Percentiles rank a stretch among this genome's conserved stretches.
Conservation (phyloP, 2,329 filamentous ascomycete genomes). For the Fusarium abutilonis region DNA sequence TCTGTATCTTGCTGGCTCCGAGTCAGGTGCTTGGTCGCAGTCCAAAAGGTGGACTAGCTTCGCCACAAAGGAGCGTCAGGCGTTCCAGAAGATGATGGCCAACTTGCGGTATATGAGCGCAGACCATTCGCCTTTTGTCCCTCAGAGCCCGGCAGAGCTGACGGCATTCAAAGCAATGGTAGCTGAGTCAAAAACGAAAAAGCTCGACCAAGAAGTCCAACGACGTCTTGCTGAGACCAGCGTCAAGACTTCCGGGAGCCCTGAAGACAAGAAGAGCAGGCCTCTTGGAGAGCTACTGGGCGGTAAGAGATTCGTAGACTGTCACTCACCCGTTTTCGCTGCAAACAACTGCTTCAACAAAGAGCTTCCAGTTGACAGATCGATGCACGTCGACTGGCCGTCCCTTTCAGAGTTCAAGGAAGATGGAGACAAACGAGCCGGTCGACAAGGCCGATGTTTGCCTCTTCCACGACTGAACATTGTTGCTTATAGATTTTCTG, state of each 20-base stretch:
- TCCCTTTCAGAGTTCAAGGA: slow-evolving; percentile 51
- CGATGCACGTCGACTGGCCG: slow-evolving; percentile 48
- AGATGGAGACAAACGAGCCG: slow-evolving; percentile 47
- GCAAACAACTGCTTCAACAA: slow-evolving; percentile 49
- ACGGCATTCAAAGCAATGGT: slow-evolving; percentile 48
- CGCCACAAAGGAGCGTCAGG: slow-evolving; percentile 48
- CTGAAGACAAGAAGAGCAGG: slow-evolving; percentile 4
- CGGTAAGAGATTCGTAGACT: slow-evolving; percentile 45
- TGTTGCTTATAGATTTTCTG: slow-evolving; percentile 16
- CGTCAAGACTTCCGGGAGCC: slow-evolving; percentile 22
- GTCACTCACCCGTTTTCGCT: slow-evolving; percentile 49
- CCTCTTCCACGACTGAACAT: slow-evolving; percentile 48
- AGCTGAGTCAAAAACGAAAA: slow-evolving; percentile 43
- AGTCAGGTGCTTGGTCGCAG: slow-evolving; percentile 50
- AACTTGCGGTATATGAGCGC: slow-evolving; percentile 51
- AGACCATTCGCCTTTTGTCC: slow-evolving; percentile 52
- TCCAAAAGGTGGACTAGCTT: slow-evolving; percentile 54
- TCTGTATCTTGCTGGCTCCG: slow-evolving; percentile 2
- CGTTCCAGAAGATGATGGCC: slow-evolving; percentile 50
- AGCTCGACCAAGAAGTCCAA: slow-evolving; percentile 42
- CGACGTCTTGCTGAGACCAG: slow-evolving; percentile 36
- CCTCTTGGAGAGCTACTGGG: slow-evolving; percentile 39
- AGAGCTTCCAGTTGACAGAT: slow-evolving; percentile 17
- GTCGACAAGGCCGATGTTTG: slow-evolving; percentile 44
- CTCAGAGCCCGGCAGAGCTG: slow-evolving; percentile 49